Evolutionary conservation across 768 basidiomycete genomes (phyloP).

Genomic region (Kwoniella dejecticola): DNA sequence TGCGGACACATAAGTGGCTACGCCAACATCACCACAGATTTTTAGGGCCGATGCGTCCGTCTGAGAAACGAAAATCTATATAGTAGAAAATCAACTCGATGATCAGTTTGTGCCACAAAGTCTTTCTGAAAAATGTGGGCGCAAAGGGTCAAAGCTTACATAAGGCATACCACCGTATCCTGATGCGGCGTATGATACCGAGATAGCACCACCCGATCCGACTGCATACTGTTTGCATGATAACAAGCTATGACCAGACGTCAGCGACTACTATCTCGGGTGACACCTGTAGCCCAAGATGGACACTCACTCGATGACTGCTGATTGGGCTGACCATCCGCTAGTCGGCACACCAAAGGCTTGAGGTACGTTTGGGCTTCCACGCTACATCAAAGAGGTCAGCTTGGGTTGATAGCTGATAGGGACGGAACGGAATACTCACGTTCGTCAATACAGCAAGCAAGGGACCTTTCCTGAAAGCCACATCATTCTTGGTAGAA

Average conservation of each 20-base stretch:
- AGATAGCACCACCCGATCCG: constrained; percentile 41
- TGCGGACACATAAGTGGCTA: constrained; percentile 19
- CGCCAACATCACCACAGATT: constrained; percentile 33
- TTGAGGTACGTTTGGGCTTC: constrained; percentile 43
- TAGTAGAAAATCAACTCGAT: too few relatives aligned
- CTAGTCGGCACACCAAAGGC: constrained; percentile 37
- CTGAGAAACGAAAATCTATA: constrained; percentile 34
- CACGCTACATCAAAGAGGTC: constrained; percentile 7
- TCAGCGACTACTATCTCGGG: neutral
- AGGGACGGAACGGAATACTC: constrained; percentile 2
- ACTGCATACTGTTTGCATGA: constrained; percentile 43
- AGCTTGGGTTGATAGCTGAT: neutral
- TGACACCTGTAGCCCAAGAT: neutral
- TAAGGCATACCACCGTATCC: constrained; percentile 52
- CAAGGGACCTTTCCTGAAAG: constrained; percentile 51
- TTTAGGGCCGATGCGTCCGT: constrained; percentile 30
- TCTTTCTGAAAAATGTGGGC: neutral
- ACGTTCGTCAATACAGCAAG: constrained; percentile 52
- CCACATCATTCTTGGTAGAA: constrained; percentile 41
- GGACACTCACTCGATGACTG: constrained; percentile 48
- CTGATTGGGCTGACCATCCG: constrained; percentile 41
- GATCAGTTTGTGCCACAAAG: too few relatives aligned
- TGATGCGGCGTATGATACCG: constrained; percentile 44
- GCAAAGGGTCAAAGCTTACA: constrained; percentile 28
- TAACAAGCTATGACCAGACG: constrained; percentile 34